These are phyloP conservation scores for Pleurotus salmoneostramineus DNA, from an alignment of 768 basidiomycete genomes.

Conservation along the genomic window DNA sequence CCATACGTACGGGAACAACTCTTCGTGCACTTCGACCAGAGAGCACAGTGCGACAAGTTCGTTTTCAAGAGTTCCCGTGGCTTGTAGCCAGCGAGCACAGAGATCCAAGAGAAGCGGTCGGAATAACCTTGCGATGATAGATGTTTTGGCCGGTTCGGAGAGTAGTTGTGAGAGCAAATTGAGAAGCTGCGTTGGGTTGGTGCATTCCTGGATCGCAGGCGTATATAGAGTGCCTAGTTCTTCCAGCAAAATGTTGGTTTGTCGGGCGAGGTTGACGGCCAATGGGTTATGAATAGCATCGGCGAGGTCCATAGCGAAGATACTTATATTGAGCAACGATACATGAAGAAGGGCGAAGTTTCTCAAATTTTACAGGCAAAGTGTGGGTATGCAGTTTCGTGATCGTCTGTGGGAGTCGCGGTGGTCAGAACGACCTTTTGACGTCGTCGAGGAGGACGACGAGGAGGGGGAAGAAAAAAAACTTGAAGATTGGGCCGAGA, in stretches of 20 bases:
- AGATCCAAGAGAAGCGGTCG: slow-evolving; percentile 78
- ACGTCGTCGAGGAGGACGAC: background rate
- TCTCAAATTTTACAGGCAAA: background rate
- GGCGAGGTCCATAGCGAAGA: slow-evolving; percentile 10
- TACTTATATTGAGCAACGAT: background rate
- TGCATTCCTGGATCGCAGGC: slow-evolving; percentile 30
- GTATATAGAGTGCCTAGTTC: slow-evolving; percentile 37
- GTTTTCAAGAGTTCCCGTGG: slow-evolving; percentile 40
- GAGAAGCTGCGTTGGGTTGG: slow-evolving; percentile 41
- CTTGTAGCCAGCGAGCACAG: slow-evolving; percentile 77
- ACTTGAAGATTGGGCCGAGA: background rate
- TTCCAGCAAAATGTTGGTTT: slow-evolving; percentile 43
- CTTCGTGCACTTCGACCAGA: slow-evolving; percentile 64
- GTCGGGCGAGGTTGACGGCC: slow-evolving; percentile 51
- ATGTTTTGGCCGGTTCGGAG: slow-evolving; percentile 57
- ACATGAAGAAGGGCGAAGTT: background rate
- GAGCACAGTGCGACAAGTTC: slow-evolving; percentile 57
- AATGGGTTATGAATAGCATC: slow-evolving; percentile 52
- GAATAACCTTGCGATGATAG: slow-evolving; percentile 59
- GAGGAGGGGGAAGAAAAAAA: background rate
- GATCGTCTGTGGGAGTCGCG: background rate
- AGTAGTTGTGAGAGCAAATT: slow-evolving; percentile 57
- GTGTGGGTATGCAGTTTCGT: background rate
- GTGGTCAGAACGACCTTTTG: background rate
- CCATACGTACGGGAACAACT: slow-evolving; percentile 61